phyloP scores from a whole-genome alignment of 768 basidiomycete species.

The Rubroboletus satanas region DNA sequence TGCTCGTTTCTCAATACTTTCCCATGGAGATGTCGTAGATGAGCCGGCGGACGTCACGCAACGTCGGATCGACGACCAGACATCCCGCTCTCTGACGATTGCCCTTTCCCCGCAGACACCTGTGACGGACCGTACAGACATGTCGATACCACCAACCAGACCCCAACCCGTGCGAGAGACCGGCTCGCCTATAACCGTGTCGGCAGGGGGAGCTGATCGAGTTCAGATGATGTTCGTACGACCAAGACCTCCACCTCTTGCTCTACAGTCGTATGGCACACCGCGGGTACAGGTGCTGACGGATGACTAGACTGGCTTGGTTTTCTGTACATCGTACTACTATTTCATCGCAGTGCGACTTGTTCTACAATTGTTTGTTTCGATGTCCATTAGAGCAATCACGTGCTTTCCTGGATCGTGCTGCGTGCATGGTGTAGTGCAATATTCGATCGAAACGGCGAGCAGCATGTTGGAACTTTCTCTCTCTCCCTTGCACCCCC shows the following conservation, averaged over 20 bases:
- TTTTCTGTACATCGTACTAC: neutral
- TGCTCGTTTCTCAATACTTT: neutral
- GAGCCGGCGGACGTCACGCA: neutral
- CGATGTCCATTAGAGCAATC: slow-evolving; percentile 3
- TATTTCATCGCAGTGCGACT: slow-evolving; percentile 2
- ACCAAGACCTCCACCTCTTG: slow-evolving; percentile 42
- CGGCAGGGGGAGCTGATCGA: slow-evolving; percentile 12
- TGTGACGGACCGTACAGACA: slow-evolving; percentile 14
- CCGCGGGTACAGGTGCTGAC: slow-evolving; percentile 11
- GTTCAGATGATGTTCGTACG: slow-evolving; percentile 33
- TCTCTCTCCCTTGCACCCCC: slow-evolving; percentile 13
- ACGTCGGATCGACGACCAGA: neutral
- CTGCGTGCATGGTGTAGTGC: neutral
- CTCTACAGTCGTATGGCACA: slow-evolving; percentile 13
- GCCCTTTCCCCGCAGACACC: slow-evolving; percentile 19
- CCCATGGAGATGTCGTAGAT: slow-evolving; percentile 1
- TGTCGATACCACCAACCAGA: slow-evolving; percentile 19
- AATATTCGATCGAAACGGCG: slow-evolving; percentile 2
- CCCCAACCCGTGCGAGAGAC: slow-evolving; percentile 29
- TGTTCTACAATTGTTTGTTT: neutral
- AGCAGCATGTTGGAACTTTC: slow-evolving; percentile 10
- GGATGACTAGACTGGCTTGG: slow-evolving; percentile 11
- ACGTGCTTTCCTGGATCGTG: slow-evolving; percentile 13
- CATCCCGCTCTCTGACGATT: slow-evolving; percentile 18
- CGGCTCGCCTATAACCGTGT: slow-evolving; percentile 23